Percentiles rank a stretch among this genome's conserved stretches.
Evolutionary conservation across 192 early-diverging fungal genomes (phyloP).

Genomic region (Nowakowskiella sp.): DNA sequence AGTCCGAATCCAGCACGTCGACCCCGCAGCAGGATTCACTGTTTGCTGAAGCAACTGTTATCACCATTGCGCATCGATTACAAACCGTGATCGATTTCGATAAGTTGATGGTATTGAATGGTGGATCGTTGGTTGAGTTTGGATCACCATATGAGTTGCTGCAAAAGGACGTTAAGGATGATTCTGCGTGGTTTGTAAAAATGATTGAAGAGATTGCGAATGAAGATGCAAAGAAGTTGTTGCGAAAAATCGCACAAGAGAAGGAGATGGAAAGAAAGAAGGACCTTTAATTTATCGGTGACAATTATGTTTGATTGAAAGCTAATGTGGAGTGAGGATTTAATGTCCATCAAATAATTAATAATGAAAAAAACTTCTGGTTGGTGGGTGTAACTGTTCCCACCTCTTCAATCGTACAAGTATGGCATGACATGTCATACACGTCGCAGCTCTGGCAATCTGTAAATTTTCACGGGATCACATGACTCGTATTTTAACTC

Average conservation of each 20-base stretch:
- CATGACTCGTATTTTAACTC: too few relatives aligned
- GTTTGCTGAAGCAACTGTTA: conserved; percentile 37
- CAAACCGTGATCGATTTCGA: conserved; percentile 35
- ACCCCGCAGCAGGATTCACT: conserved; percentile 11
- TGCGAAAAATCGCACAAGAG: conserved; percentile 21
- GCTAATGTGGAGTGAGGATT: too few relatives aligned
- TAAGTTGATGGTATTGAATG: conserved; percentile 31
- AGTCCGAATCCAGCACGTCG: conserved; percentile 35
- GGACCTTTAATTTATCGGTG: too few relatives aligned
- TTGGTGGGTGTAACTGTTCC: too few relatives aligned
- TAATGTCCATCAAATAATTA: too few relatives aligned
- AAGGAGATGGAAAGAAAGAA: conserved; percentile 19
- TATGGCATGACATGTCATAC: too few relatives aligned
- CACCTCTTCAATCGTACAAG: too few relatives aligned
- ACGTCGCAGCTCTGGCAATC: too few relatives aligned
- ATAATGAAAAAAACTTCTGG: too few relatives aligned
- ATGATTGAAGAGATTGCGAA: conserved; percentile 43
- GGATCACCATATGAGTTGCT: conserved; percentile 40
- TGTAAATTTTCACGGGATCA: too few relatives aligned
- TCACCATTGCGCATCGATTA: conserved; percentile 44
- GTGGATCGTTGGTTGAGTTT: conserved; percentile 40
- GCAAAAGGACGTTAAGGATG: conserved; percentile 16
- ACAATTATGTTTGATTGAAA: too few relatives aligned
- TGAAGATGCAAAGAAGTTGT: conserved; percentile 19
- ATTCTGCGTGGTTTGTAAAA: conserved; percentile 29